These are phyloP conservation scores for Rhizopus arrhizus DNA, from an alignment of 371 early-diverging fungal species.

Conservation along the genomic window DNA sequence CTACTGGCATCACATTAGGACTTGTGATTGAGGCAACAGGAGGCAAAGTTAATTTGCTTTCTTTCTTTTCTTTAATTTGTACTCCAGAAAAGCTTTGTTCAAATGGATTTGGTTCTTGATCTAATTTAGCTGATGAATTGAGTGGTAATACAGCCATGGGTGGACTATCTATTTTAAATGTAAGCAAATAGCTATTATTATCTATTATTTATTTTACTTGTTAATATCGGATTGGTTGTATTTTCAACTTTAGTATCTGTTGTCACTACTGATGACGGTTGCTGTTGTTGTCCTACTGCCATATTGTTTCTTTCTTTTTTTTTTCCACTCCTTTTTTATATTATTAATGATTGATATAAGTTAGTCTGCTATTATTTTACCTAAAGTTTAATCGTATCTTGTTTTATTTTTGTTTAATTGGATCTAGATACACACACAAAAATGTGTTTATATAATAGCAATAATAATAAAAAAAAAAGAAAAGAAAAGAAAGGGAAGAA, in stretches of 20 bases:
- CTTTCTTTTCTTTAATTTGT: slow-evolving; percentile 13
- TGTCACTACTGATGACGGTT: no score
- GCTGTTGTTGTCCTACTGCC: no score
- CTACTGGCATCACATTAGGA: slow-evolving; percentile 29
- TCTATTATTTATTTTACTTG: no score
- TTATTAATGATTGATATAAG: not conserved
- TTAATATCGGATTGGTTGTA: no score
- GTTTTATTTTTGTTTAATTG: no score
- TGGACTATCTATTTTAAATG: slow-evolving; percentile 18
- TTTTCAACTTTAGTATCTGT: no score
- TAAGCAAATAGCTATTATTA: not conserved
- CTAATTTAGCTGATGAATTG: slow-evolving; percentile 61
- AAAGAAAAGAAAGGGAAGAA: not conserved
- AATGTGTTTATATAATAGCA: not conserved
- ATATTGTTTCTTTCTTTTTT: slow-evolving; percentile 8
- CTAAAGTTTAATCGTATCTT: not conserved
- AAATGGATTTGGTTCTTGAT: slow-evolving; percentile 86
- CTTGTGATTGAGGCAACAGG: slow-evolving; percentile 52
- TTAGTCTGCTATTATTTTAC: no score
- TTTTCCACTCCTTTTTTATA: slow-evolving; percentile 15
- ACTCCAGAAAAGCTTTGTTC: slow-evolving; percentile 77
- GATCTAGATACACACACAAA: not conserved
- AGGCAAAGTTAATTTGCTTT: slow-evolving; percentile 33
- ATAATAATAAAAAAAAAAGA: no score
- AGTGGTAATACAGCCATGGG: slow-evolving; percentile 46